Evolutionary conservation across 2,329 filamentous ascomycete genomes (phyloP).

Genomic region (Zymoseptoria passerinii): DNA sequence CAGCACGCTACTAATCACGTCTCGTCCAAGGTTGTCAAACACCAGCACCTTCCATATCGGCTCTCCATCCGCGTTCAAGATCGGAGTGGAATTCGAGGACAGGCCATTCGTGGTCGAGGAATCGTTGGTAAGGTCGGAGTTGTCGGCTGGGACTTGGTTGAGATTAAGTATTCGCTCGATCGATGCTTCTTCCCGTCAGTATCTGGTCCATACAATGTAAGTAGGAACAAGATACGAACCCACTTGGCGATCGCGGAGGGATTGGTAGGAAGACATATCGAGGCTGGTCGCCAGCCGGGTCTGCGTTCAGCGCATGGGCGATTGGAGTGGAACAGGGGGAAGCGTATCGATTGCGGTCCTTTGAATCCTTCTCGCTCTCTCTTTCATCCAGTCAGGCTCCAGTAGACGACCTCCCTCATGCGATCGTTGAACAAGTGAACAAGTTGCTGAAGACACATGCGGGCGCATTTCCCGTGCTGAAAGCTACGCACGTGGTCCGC

Average conservation of each 20-base stretch:
- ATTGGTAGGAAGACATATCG: slow-evolving; percentile 49
- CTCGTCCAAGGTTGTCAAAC: slow-evolving; percentile 83
- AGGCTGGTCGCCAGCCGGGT: slow-evolving; percentile 25
- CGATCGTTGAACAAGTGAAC: neutral
- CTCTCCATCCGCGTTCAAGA: slow-evolving; percentile 78
- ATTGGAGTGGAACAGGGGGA: neutral
- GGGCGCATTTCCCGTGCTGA: neutral
- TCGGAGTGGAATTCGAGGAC: slow-evolving; percentile 62
- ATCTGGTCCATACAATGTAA: neutral
- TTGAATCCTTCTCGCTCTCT: neutral
- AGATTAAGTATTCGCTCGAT: slow-evolving; percentile 94
- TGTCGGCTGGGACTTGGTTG: slow-evolving; percentile 59
- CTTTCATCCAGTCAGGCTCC: neutral
- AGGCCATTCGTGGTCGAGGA: slow-evolving; percentile 52
- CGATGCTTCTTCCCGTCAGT: slow-evolving; percentile 51
- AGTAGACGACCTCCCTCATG: neutral
- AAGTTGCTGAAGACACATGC: neutral
- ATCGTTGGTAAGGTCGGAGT: slow-evolving; percentile 54
- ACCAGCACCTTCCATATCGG: slow-evolving; percentile 97
- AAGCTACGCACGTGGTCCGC: neutral
- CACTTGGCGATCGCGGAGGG: slow-evolving; percentile 64
- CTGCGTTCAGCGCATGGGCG: slow-evolving; percentile 22
- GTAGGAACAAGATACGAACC: slow-evolving; percentile 41
- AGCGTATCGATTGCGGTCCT: neutral
- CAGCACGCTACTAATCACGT: slow-evolving; percentile 94